Evolutionary conservation across 371 early-diverging fungal species (phyloP).

Genomic region (Blakeslea trispora): DNA sequence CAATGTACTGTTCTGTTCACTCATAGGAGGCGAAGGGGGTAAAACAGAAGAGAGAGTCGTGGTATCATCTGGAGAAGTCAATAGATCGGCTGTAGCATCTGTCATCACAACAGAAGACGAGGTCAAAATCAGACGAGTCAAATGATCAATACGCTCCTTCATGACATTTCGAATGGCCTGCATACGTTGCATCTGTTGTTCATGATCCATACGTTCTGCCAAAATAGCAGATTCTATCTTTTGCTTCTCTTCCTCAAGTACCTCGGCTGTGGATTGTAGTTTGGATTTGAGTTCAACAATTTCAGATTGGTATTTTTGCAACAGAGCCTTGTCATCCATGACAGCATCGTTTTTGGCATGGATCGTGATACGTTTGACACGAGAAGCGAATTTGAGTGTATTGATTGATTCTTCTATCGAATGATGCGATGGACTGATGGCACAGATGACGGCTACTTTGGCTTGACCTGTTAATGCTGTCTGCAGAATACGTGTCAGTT

Average conservation of each 20-base stretch:
- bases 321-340: conserved; percentile 82
- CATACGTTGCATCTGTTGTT: conserved; percentile 76
- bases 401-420: conserved; percentile 81
- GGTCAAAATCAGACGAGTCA: conserved; percentile 82
- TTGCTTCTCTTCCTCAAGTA: conserved; percentile 49
- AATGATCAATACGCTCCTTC: conserved; percentile 72
- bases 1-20: neutral
- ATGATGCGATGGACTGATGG: conserved; percentile 66
- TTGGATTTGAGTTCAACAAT: conserved; percentile 83
- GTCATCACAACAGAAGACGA: conserved; percentile 53
- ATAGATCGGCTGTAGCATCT: neutral
- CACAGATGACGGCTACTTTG: conserved; percentile 81
- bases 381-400: conserved; percentile 86
- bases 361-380: conserved; percentile 63
- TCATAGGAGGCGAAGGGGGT: neutral
- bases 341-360: conserved; percentile 72
- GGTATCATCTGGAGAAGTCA: neutral
- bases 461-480: conserved; percentile 83
- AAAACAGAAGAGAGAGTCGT: neutral
- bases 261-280: conserved; percentile 58
- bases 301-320: conserved; percentile 84
- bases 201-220: conserved; percentile 57
- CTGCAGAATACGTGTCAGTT: conserved; percentile 89
- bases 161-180: conserved; percentile 72
- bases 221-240: conserved; percentile 29